Conservation (phyloP, 148 eudicot genomes). For the Simmondsia chinensis region DNA sequence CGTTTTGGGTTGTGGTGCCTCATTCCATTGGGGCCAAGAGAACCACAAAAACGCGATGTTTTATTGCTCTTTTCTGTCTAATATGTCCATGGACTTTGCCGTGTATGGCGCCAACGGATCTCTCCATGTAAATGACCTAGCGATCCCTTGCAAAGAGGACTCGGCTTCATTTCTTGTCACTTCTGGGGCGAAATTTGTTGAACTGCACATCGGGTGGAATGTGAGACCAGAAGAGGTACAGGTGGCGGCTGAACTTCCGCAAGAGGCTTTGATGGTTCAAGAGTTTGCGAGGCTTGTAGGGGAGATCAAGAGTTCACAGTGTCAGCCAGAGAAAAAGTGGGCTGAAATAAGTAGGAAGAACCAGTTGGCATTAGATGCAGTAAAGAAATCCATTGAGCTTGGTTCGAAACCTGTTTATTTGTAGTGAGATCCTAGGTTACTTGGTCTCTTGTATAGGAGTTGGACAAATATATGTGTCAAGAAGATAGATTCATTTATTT, state of each 20-base stretch:
- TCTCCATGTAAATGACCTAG: constrained; percentile 25
- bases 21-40: constrained; percentile 15
- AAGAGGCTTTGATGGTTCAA: constrained; percentile 34
- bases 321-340: constrained; percentile 29
- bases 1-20: constrained; percentile 15
- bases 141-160: constrained; percentile 28
- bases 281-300: constrained; percentile 26
- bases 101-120: constrained; percentile 17
- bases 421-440: background rate
- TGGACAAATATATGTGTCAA: too few species aligned
- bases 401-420: constrained; percentile 12
- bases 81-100: constrained; percentile 18
- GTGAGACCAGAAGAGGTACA: constrained; percentile 7
- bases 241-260: constrained; percentile 24
- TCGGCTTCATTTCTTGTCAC: constrained; percentile 12
- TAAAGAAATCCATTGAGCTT: constrained; percentile 24
- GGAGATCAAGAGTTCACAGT: constrained; percentile 11
- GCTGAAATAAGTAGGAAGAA: constrained; percentile 30
- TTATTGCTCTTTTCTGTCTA: constrained; percentile 18
- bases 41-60: constrained; percentile 8
- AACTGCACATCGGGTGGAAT: constrained; percentile 6
- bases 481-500: too few species aligned
- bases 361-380: constrained; percentile 31
- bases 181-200: constrained; percentile 10
- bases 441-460: too few species aligned